Percentiles rank a stretch among this genome's conserved stretches.
These are phyloP conservation scores for Cladobotryum mycophilum DNA, from an alignment of 2,329 filamentous ascomycete genomes.

Conservation along the genomic window DNA sequence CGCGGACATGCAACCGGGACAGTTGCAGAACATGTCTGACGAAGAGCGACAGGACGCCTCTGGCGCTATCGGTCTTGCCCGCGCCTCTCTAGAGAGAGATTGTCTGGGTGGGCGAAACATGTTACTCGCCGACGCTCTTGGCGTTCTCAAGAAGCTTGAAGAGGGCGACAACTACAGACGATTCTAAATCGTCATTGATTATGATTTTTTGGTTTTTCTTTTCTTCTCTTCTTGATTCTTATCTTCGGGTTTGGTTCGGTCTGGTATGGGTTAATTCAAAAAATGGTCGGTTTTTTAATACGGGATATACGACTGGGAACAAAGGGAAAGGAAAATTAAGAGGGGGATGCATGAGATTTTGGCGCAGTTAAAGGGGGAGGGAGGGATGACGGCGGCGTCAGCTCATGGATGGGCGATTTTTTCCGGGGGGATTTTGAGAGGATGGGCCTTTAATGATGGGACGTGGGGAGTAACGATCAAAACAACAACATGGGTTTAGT, in stretches of 20 bases:
- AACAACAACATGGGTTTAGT: no score
- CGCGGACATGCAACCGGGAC: constrained; percentile 33
- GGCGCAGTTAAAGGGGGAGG: no score
- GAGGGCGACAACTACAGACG: constrained; percentile 36
- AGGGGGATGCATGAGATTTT: no score
- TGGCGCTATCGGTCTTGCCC: constrained; percentile 43
- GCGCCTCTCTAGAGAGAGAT: constrained; percentile 41
- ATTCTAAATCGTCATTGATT: constrained; percentile 7
- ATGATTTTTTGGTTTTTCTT: no score
- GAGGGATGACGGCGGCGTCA: no score
- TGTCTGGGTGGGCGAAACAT: constrained; percentile 43
- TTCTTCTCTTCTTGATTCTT: background rate
- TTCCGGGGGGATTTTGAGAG: no score
- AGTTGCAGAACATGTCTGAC: constrained; percentile 31
- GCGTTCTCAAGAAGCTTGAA: constrained; percentile 47
- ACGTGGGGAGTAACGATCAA: no score
- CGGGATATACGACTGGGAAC: no score
- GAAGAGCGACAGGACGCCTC: constrained; percentile 34
- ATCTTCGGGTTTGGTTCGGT: background rate
- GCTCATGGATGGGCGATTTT: no score
- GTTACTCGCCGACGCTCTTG: constrained; percentile 47
- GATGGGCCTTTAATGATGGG: no score
- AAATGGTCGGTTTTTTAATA: no score
- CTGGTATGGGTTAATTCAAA: background rate
- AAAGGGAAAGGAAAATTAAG: no score